Evolutionary conservation across 768 basidiomycete genomes (phyloP).

Genomic region (Leccinum sublutescens): DNA sequence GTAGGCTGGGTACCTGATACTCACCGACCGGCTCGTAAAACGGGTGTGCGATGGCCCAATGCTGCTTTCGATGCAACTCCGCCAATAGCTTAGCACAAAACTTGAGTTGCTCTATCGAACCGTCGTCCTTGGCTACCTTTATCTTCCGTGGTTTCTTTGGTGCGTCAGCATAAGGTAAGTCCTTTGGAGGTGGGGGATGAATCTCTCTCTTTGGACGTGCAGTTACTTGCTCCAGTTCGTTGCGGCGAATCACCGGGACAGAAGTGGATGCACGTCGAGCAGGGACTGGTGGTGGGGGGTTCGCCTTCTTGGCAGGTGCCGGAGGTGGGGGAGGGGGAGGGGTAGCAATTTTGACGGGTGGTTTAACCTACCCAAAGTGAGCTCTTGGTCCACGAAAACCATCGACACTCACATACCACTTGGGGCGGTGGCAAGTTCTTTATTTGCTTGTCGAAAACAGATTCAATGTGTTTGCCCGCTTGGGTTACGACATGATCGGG

Average conservation of each 20-base stretch:
- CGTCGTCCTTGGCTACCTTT: constrained; percentile 60
- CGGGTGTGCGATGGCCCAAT: constrained; percentile 67
- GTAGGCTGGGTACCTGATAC: constrained; percentile 32
- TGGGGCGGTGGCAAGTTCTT: constrained; percentile 76
- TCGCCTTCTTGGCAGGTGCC: constrained; percentile 27
- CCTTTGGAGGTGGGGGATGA: constrained; percentile 92
- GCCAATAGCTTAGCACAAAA: constrained; percentile 75
- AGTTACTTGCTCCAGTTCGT: constrained; percentile 51
- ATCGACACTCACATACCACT: constrained; percentile 55
- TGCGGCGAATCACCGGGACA: constrained; percentile 80
- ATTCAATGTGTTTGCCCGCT: constrained; percentile 83
- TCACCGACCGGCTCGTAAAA: constrained; percentile 95
- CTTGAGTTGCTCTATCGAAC: constrained; percentile 78
- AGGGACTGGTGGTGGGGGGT: constrained; percentile 39
- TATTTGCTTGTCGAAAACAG: constrained; percentile 84
- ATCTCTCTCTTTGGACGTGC: constrained; percentile 97
- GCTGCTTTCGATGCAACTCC: constrained; percentile 78
- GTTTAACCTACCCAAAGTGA: constrained; percentile 37
- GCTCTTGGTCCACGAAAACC: constrained; percentile 11
- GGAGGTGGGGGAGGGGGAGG: constrained; percentile 45
- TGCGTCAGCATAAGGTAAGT: constrained; percentile 76
- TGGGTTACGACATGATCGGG: constrained; percentile 75
- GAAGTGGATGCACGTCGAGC: constrained; percentile 76
- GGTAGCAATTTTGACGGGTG: constrained; percentile 41
- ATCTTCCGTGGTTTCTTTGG: constrained; percentile 67